Conservation (phyloP, 139 green algal species). For the Chlorella sp. region DNA sequence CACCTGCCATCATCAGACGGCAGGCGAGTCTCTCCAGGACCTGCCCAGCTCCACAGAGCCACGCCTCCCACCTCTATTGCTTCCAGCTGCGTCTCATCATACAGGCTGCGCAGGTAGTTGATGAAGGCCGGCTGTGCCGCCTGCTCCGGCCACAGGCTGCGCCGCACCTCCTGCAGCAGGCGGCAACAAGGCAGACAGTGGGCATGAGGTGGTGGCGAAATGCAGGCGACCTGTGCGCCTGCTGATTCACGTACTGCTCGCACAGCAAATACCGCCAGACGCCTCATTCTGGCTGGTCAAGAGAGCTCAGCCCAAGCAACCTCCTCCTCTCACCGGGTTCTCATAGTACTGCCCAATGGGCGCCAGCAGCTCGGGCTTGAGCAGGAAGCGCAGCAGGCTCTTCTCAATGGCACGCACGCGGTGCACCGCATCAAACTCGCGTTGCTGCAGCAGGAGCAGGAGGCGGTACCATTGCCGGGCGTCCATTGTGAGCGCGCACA, state of each 20-base stretch:
- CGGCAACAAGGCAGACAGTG: not conserved
- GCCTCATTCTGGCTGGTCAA: no score
- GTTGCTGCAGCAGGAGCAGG: constrained; percentile 51
- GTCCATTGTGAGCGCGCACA: no score
- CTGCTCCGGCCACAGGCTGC: constrained; percentile 59
- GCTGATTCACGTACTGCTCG: not conserved
- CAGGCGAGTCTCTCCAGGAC: no score
- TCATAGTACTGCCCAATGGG: constrained; percentile 29
- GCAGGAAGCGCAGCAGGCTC: constrained; percentile 53
- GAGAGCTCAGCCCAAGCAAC: no score
- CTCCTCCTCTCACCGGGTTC: constrained; percentile 7
- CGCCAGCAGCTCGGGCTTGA: constrained; percentile 60
- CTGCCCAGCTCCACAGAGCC: no score
- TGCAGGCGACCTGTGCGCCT: not conserved
- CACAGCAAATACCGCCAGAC: not conserved
- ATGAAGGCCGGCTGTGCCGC: constrained; percentile 45
- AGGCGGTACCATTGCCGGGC: no score
- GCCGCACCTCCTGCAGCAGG: constrained; percentile 33
- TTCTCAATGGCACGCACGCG: constrained; percentile 26
- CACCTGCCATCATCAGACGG: no score
- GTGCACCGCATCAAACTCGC: constrained; percentile 70
- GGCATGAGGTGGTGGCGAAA: no score
- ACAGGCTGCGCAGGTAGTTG: constrained; percentile 59
- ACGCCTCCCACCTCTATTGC: constrained; percentile 65
- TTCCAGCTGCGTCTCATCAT: constrained; percentile 73